Base-by-base conservation (phyloP, 371 early-diverging fungal species). In the Mucor mucedo region DNA sequence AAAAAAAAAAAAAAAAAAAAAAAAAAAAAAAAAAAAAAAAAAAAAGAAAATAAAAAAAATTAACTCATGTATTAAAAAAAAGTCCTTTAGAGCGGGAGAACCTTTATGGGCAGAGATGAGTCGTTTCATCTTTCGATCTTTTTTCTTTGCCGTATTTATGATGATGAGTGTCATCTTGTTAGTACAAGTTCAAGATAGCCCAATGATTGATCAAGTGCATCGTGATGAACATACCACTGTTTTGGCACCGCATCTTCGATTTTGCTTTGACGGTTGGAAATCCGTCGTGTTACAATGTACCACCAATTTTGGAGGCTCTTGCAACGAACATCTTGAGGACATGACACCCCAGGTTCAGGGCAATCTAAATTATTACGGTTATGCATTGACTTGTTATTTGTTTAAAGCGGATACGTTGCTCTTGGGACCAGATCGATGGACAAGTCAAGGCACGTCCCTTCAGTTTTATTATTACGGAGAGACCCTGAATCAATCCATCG, bases 81-180 rank as follows among this genome's bases (percentile, higher is more conserved):
- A 21, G 1, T 21, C 21, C 21, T 21, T 21, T 59, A 76, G 77
- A 42, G 49, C 71, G 6, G 77, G 77, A 5, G 77, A 77, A 47
- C 77, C 77, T 9, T 28, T 69, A 11, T 77, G 77, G 77, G 74
- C 74, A 29, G 77, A 77, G 50, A 47, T 65, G 0, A 41, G 62
- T 39, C 67, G 77, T 2, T 49, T 74, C 4, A 35, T 69, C 7
- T 68, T 70, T 60, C 55, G 73, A 5, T 28, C 71, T 2, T 44
- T 57, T 0, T 69, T 71, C 38, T 48, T 63, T 21, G 55, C 53
- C 1, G 42, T 73, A 2, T 73, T 73, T 29, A 47, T 67, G 21
- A 54, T 53, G 1, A 54, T 71, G 1, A 59, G 66, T n/a, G 52
- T 62, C 9, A 50, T 30, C 42, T 73, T 13, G 47, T 71, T 13